Evolutionary conservation across 169 alveolate species (phyloP).

Genomic region (Plasmodium cynomolgi): DNA sequence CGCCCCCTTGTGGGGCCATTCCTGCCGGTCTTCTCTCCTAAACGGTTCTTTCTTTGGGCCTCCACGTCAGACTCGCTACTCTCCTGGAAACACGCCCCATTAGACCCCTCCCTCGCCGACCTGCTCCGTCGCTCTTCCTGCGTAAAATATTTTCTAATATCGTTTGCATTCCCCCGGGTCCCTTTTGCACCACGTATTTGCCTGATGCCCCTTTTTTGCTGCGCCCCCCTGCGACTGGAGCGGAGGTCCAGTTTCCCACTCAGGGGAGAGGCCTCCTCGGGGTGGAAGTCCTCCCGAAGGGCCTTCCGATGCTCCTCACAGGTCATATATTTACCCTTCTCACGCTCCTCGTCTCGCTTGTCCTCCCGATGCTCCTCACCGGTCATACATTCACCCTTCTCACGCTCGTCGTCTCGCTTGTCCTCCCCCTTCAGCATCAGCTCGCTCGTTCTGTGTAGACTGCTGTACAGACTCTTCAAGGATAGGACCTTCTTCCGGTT

Average conservation of each 20-base stretch:
- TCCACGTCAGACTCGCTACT: background rate
- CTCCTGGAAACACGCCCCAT: background rate
- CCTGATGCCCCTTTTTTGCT: background rate
- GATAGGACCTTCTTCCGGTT: conserved; percentile 16
- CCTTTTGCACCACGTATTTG: background rate
- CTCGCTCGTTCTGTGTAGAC: conserved; percentile 27
- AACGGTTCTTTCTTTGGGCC: background rate
- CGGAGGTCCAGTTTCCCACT: background rate
- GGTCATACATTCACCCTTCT: background rate
- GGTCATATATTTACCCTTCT: background rate
- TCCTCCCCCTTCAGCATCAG: background rate
- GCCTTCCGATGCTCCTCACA: background rate
- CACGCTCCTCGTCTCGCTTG: background rate
- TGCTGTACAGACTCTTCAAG: conserved; percentile 11
- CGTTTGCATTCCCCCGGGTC: background rate
- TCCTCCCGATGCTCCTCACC: background rate
- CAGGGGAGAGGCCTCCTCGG: background rate
- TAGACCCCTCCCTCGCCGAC: background rate
- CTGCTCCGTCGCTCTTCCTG: background rate
- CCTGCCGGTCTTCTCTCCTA: background rate
- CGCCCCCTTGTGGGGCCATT: background rate
- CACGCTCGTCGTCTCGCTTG: background rate
- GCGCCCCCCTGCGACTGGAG: background rate
- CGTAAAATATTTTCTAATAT: background rate
- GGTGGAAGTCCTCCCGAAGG: background rate